Base-by-base conservation (phyloP, 208 protist genomes). In the Crithidia mellificae region DNA sequence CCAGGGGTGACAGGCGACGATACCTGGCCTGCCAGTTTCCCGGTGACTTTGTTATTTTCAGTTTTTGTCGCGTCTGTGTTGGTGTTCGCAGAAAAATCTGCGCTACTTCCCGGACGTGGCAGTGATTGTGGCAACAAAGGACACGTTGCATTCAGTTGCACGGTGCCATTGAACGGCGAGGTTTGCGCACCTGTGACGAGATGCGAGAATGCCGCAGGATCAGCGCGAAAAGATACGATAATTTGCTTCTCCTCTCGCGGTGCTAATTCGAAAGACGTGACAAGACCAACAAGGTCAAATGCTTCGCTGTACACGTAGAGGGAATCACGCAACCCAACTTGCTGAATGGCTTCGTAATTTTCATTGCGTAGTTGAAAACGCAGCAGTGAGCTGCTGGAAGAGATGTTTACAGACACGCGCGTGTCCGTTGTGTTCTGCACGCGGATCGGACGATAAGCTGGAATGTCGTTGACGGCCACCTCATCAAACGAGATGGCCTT, bases 391-490 rank as follows among this genome's bases (percentile, higher is more conserved):
- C 63, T 78, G 15, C 68, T 84, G 2, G 78, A 17, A 6, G 82
- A 64, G 5, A 93, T 41, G 14, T 77, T 73, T 12, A 93, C 70
- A 2, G 66, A 64, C 6, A 90, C 12, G 6, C 73, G 41, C 17
- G 74, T 63, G 6, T 65, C 34, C 11, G 80, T 73, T 14, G 44
- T 77, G 55, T 89, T 93, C 15, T 65, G 38, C 2, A 93, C 52
- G 6, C 75, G 58, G 41, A 93, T 52, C 0, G 53, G 61, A 24
- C 80, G 74, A 69, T 93, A 90, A 2, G 68, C 50, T 8, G 87
- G 84, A 27, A 81, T 73, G 62, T 90, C 84, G 63, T 93, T 90
- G 15, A 93, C 80, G 1, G 84, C 87, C 7, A 89, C 65, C 25
- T 85, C 84, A 22, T 80, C 87, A 77, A 93, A 87, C 14, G 68